Conservation (phyloP, 805 yeast genomes). For the Metschnikowia picachoensis region DNA sequence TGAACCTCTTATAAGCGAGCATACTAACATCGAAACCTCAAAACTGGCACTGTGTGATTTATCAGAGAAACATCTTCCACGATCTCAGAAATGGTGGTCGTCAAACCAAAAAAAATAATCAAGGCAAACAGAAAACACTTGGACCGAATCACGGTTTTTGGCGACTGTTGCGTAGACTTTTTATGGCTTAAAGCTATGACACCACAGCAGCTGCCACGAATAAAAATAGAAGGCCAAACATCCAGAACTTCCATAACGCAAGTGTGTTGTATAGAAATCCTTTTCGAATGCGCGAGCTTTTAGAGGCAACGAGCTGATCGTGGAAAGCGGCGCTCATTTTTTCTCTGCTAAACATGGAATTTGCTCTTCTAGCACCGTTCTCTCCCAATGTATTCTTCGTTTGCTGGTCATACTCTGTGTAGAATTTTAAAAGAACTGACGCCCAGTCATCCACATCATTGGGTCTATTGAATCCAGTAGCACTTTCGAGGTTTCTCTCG, state of each 20-base stretch:
- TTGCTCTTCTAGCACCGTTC: constrained; percentile 37
- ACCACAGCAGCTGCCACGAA: neutral
- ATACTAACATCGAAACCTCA: neutral
- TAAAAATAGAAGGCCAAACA: neutral
- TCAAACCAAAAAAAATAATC: neutral
- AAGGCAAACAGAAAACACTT: too few species aligned
- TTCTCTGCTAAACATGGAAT: constrained; percentile 40
- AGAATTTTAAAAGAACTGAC: constrained; percentile 40
- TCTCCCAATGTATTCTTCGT: constrained; percentile 26
- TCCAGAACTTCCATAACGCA: constrained; percentile 14
- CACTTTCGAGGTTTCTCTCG: constrained; percentile 26
- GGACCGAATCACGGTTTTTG: constrained; percentile 5
- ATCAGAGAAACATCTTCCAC: too few species aligned
- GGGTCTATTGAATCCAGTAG: constrained; percentile 63
- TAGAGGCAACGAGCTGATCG: constrained; percentile 13
- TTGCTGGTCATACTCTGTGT: constrained; percentile 19
- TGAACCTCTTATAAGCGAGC: neutral
- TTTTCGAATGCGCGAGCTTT: constrained; percentile 3
- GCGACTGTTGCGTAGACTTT: constrained; percentile 12
- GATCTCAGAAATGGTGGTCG: too few species aligned
- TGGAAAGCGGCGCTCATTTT: constrained; percentile 38
- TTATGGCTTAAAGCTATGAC: neutral
- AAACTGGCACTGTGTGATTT: too few species aligned
- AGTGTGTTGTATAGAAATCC: constrained; percentile 9
- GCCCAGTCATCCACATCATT: constrained; percentile 51